Base-by-base conservation (phyloP, 2,329 filamentous ascomycete genomes). In the Zasmidium cellare region DNA sequence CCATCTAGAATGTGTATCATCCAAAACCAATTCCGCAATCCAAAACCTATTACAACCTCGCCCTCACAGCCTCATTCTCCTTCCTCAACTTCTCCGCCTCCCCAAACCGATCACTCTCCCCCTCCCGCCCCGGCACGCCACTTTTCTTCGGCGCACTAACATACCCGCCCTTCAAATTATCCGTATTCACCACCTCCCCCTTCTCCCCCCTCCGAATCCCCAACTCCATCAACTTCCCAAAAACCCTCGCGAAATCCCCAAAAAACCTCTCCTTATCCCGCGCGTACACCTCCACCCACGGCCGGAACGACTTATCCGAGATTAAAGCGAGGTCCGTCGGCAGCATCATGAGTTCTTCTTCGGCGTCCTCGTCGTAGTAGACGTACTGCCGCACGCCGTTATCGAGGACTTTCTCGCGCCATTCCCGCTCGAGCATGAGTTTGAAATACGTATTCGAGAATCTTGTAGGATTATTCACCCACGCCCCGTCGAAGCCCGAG, bases 261-360 rank as follows among this genome's bases (percentile, higher is more conserved):
- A 86, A 87, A 75, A 87, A 87, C 46, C 79, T 60, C 0, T 86
- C 84, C 71, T 85, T 85, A 65, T 87, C 83, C 51, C 79, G 74
- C 3, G 84, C 84, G 67, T 87, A 87, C 59, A 75, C 67, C 69
- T 84, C 76, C 12, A 87, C 84, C 79, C 81, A 87, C 6, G 74
- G 73, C 18, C 75, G 69, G 68, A 88, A 87, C 5, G 63, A 68
- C 2, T 76, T 69, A 62, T 88, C 85, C 1, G 77, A 75, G 3
- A 81, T 72, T 41, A 87, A 75, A 3, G 84, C 80, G 66, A 87
- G 80, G 68, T 87, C 85, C 1, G 84, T 86, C 0, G 85, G 85
- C 68, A 87, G 68, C 85, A 87, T 87, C 85, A 87, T 87, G 45
- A 87, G 73, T 56, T 82, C 81, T 57, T 81, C 80, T 46, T 80